phyloP scores from a whole-genome alignment of 1,284 basidiomycete genomes.

The Hypsizygus ulmarius region DNA sequence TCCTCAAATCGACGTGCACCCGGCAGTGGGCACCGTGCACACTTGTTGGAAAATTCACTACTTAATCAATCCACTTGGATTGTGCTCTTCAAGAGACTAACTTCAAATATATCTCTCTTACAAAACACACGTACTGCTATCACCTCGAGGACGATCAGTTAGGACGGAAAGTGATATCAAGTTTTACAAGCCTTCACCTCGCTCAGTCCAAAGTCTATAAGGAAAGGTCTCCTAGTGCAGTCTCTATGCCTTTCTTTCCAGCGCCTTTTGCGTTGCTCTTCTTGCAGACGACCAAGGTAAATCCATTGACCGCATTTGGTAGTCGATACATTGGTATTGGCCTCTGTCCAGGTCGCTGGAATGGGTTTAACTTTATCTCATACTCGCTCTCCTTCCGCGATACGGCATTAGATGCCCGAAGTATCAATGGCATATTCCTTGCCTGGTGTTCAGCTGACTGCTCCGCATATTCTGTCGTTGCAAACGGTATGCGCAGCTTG shows the following conservation, averaged over 20 bases:
- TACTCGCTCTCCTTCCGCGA: slow-evolving; percentile 27
- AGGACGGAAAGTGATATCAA: too few species aligned
- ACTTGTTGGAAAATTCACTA: too few species aligned
- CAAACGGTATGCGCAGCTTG: slow-evolving; percentile 36
- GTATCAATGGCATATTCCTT: slow-evolving; percentile 24
- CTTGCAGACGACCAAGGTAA: slow-evolving; percentile 30
- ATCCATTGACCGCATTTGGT: slow-evolving; percentile 37
- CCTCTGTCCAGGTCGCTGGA: slow-evolving; percentile 38
- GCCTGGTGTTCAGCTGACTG: slow-evolving; percentile 37
- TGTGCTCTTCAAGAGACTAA: too few species aligned
- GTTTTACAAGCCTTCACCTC: too few species aligned
- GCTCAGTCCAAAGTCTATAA: not conserved
- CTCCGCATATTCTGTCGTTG: slow-evolving; percentile 40
- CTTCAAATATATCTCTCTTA: too few species aligned
- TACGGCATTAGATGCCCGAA: slow-evolving; percentile 19
- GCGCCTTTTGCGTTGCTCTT: not conserved
- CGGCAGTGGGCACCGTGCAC: too few species aligned
- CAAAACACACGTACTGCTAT: too few species aligned
- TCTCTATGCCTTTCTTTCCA: not conserved
- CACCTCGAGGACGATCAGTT: too few species aligned
- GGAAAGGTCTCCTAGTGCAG: not conserved
- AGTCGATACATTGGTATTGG: slow-evolving; percentile 27
- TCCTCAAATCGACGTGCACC: too few species aligned
- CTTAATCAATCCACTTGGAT: too few species aligned
- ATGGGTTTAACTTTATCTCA: slow-evolving; percentile 34